phyloP scores from a whole-genome alignment of 257 asterid genomes.

The Cynanchum wilfordii region DNA sequence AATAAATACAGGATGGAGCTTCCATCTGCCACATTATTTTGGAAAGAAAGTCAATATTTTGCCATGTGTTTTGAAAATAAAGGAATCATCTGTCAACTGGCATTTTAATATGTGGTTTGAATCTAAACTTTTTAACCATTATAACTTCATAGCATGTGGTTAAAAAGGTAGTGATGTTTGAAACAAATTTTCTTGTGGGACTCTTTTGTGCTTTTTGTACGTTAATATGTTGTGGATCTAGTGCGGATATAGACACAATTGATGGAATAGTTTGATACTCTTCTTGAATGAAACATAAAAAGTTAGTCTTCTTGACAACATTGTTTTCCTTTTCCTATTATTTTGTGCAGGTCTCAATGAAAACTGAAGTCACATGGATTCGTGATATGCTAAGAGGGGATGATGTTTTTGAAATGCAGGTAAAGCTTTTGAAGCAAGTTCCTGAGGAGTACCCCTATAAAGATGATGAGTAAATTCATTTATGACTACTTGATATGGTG shows the following conservation, averaged over 20 bases:
- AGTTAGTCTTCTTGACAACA: not conserved
- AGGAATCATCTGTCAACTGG: too few relatives aligned
- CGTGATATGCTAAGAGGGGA: conserved; percentile 98
- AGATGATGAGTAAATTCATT: conserved; percentile 68
- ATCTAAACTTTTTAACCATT: not conserved
- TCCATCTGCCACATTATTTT: not conserved
- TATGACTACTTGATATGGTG: conserved; percentile 12
- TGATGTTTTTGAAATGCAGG: conserved; percentile 88
- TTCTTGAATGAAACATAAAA: not conserved
- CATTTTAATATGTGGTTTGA: not conserved
- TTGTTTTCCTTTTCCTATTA: not conserved
- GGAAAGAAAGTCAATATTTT: not conserved
- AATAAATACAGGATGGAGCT: not conserved
- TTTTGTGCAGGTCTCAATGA: conserved; percentile 76
- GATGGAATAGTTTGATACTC: not conserved
- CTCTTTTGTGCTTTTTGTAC: not conserved
- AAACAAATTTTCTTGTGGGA: not conserved
- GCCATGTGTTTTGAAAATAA: not conserved
- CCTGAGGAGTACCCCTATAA: conserved; percentile 98
- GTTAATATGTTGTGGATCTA: not conserved
- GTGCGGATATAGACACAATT: not conserved
- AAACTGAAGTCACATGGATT: conserved; percentile 90
- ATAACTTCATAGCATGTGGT: not conserved
- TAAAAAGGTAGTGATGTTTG: not conserved
- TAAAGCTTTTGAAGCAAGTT: conserved; percentile 89